phyloP scores from a whole-genome alignment of 768 basidiomycete genomes.

The Calvatia gigantea region DNA sequence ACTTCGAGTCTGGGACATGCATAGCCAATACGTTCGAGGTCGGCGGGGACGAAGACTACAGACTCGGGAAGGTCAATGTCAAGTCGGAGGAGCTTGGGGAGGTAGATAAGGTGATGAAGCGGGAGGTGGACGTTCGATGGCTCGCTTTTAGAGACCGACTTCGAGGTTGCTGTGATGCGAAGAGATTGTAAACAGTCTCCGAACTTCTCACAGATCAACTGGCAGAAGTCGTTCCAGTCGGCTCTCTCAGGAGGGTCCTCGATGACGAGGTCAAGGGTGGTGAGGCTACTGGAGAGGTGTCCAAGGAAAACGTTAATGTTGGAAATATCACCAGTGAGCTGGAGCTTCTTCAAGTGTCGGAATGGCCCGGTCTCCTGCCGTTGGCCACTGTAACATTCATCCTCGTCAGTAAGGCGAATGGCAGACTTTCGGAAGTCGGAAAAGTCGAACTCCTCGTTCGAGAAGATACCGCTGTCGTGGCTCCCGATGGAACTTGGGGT shows the following conservation, averaged over 20 bases:
- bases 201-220: conserved; percentile 60
- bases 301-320: conserved; percentile 72
- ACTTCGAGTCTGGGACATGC: conserved; percentile 68
- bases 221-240: conserved; percentile 74
- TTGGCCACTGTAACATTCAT: conserved; percentile 25
- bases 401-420: conserved; percentile 59
- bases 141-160: conserved; percentile 66
- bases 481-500: conserved; percentile 67
- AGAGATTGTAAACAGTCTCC: conserved; percentile 55
- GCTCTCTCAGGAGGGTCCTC: conserved; percentile 74
- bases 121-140: conserved; percentile 58
- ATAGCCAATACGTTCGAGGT: conserved; percentile 54
- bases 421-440: conserved; percentile 70
- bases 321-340: conserved; percentile 65
- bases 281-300: conserved; percentile 62
- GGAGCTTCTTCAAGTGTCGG: conserved; percentile 52
- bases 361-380: conserved; percentile 44
- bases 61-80: conserved; percentile 82
- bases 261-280: conserved; percentile 70
- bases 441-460: conserved; percentile 74
- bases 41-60: conserved; percentile 56
- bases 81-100: conserved; percentile 56
- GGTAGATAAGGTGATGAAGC: conserved; percentile 50
- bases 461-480: conserved; percentile 76
- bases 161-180: conserved; percentile 60